phyloP scores from a whole-genome alignment of 345 rosid species.

The Murraya paniculata region DNA sequence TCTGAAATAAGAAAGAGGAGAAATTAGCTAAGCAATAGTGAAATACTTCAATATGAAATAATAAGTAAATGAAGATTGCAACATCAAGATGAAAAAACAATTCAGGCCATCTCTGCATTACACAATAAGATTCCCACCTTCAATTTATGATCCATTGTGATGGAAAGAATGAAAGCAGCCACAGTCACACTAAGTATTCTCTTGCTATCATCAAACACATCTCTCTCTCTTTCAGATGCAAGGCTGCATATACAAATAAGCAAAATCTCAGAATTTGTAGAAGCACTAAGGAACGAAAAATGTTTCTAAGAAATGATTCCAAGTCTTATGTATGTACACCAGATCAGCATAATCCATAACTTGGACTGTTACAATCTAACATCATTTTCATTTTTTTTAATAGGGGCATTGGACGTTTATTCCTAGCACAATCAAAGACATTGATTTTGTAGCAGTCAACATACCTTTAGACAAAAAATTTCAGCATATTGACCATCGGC shows the following conservation, averaged over 20 bases:
- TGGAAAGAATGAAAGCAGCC: conserved; percentile 73
- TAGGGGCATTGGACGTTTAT: neutral
- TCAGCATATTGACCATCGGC: neutral
- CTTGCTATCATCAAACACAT: conserved; percentile 48
- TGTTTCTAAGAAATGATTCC: conserved; percentile 10
- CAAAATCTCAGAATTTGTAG: conserved; percentile 13
- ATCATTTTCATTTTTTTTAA: neutral
- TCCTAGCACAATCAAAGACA: conserved; percentile 6
- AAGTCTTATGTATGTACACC: neutral
- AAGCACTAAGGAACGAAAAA: neutral
- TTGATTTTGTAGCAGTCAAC: neutral
- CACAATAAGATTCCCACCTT: conserved; percentile 44
- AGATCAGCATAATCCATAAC: conserved; percentile 9
- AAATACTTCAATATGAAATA: conserved; percentile 14
- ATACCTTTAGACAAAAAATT: neutral
- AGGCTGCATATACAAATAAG: conserved; percentile 36
- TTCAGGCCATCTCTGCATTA: conserved; percentile 10
- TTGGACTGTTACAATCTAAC: neutral
- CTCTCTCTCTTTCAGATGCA: conserved; percentile 40
- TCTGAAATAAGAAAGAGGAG: conserved; percentile 47
- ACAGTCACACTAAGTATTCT: conserved; percentile 46
- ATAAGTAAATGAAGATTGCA: conserved; percentile 3
- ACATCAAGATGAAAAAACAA: neutral
- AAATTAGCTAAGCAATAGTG: conserved; percentile 24
- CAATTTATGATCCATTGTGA: conserved; percentile 45